Conservation (phyloP, 495 filamentous ascomycete species). For the Arthonia radiata region DNA sequence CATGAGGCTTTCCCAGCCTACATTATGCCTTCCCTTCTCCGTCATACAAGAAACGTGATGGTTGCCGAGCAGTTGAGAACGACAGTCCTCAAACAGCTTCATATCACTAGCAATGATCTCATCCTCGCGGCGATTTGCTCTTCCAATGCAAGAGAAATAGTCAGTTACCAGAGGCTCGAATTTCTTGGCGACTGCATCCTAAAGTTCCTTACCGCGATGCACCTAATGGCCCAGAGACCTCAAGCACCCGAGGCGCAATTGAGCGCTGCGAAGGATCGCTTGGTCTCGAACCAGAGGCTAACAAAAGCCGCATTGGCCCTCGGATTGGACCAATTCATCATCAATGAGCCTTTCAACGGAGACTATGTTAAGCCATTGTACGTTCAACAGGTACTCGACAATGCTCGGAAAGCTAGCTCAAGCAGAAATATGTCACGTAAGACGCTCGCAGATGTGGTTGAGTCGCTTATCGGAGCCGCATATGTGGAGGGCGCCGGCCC, state of each 20-base stretch:
- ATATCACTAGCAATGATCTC: too few relatives aligned
- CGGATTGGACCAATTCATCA: slow-evolving; percentile 50
- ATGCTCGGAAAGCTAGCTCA: too few relatives aligned
- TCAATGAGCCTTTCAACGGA: slow-evolving; percentile 39
- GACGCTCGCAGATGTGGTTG: slow-evolving; percentile 70
- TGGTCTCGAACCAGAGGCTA: slow-evolving; percentile 51
- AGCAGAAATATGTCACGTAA: slow-evolving; percentile 42
- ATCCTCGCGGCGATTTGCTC: too few relatives aligned
- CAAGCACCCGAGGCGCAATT: slow-evolving; percentile 62
- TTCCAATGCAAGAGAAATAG: too few relatives aligned
- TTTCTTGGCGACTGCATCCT: slow-evolving; percentile 73
- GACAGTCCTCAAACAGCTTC: too few relatives aligned
- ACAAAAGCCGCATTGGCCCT: slow-evolving; percentile 32
- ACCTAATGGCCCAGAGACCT: slow-evolving; percentile 38
- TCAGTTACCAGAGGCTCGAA: slow-evolving; percentile 69
- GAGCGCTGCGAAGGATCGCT: slow-evolving; percentile 35
- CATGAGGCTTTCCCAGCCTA: too few relatives aligned
- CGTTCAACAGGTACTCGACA: slow-evolving; percentile 25
- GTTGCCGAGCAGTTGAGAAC: too few relatives aligned
- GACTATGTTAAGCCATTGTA: slow-evolving; percentile 46
- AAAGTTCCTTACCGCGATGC: slow-evolving; percentile 48
- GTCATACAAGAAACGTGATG: too few relatives aligned
- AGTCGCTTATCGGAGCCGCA: slow-evolving; percentile 59
- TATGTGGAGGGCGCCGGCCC: slow-evolving; percentile 54
- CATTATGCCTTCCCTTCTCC: too few relatives aligned